A percentile compares a stretch with the other conserved stretches of the same genome.
Conservation (phyloP, 805 yeast genomes). For the Sugiyamaella valdiviana region DNA sequence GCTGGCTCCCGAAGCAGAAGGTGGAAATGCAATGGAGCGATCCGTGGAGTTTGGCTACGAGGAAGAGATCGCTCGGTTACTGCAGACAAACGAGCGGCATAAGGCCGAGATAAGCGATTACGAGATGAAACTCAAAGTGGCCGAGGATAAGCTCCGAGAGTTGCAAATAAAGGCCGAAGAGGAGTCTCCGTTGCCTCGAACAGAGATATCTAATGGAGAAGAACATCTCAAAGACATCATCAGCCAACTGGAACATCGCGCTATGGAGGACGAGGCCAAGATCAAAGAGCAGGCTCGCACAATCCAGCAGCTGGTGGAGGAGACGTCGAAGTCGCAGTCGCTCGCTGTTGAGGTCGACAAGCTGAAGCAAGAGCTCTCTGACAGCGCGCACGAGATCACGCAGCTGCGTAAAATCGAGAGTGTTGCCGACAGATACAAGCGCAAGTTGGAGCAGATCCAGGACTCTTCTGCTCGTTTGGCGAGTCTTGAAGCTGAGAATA, state of each 20-base stretch:
- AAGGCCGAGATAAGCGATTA: conserved; percentile 1
- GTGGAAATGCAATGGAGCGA: neutral
- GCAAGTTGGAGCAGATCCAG: conserved; percentile 8
- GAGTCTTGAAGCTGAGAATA: conserved; percentile 7
- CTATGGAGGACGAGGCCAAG: neutral
- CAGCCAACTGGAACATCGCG: neutral
- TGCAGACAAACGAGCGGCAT: conserved; percentile 6
- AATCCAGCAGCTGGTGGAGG: conserved; percentile 5
- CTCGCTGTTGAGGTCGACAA: conserved; percentile 1
- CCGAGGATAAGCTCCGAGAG: neutral
- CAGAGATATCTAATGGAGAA: neutral
- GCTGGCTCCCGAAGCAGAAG: conserved; percentile 1
- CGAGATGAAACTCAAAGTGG: neutral
- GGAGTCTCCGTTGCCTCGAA: too few relatives aligned
- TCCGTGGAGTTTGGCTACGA: conserved; percentile 9
- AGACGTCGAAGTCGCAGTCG: neutral
- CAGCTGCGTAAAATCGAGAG: conserved; percentile 7
- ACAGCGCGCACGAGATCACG: conserved; percentile 1
- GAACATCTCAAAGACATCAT: neutral
- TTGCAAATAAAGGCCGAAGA: neutral
- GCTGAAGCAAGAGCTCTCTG: conserved; percentile 8
- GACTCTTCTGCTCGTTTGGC: conserved; percentile 3
- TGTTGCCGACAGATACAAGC: conserved; percentile 13
- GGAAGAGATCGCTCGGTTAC: conserved; percentile 11
- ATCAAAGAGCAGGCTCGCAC: conserved; percentile 5